phyloP scores from a whole-genome alignment of 2,329 filamentous ascomycete genomes.

The Xylariales sp. region DNA sequence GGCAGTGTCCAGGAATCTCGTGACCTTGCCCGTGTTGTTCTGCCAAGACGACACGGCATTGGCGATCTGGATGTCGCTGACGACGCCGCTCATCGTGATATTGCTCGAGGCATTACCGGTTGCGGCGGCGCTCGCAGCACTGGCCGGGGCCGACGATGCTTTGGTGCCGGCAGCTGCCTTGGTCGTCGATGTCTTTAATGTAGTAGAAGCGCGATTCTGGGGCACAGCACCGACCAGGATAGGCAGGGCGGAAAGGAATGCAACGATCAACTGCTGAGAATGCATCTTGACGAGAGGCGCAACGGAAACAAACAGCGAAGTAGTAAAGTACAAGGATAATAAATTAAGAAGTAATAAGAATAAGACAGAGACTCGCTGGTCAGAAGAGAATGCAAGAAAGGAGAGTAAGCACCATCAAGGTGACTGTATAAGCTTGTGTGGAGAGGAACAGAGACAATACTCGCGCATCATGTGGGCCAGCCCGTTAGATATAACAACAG shows the following conservation, averaged over 20 bases:
- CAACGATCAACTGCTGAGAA: background rate
- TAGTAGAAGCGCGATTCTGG: background rate
- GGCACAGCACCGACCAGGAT: constrained; percentile 1
- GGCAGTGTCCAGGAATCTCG: constrained; percentile 16
- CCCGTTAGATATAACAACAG: too few relatives aligned
- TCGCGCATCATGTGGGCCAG: too few relatives aligned
- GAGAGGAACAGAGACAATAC: background rate
- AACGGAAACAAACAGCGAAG: background rate
- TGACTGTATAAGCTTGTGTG: constrained; percentile 2
- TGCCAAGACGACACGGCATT: constrained; percentile 17
- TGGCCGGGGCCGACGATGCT: too few relatives aligned
- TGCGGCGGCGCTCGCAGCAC: background rate
- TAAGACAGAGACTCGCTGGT: background rate
- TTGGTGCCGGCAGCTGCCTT: too few relatives aligned
- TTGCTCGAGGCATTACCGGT: background rate
- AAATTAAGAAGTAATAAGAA: background rate
- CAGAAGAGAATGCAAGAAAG: too few relatives aligned
- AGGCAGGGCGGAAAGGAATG: background rate
- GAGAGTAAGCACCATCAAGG: constrained; percentile 8
- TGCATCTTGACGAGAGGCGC: constrained; percentile 7
- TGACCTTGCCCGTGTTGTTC: constrained; percentile 17
- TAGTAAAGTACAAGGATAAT: background rate
- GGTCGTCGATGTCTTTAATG: background rate
- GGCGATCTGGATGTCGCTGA: constrained; percentile 13
- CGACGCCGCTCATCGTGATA: constrained; percentile 4